Evolutionary conservation across 805 yeast genomes (phyloP), one percentile per base, ranked within the genome.

Genomic region (Candida silvicultrix): DNA sequence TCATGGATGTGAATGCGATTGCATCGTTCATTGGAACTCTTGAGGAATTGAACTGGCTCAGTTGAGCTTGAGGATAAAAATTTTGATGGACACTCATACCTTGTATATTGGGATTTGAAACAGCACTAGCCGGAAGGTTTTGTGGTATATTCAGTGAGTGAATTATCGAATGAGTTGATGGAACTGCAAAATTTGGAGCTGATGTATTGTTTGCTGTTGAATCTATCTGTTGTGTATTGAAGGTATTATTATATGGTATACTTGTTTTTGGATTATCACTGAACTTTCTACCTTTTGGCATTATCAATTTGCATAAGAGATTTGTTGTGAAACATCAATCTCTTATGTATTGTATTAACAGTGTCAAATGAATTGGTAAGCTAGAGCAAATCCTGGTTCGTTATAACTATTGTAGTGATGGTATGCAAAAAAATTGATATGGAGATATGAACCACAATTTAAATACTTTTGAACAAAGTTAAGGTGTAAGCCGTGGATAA

Each of bases 1-100:
- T 42, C 36, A 42, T 18, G 9, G 45, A 42, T 8, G 34, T 19
- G 10, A 42, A 32, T 1, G 45, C 45, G 18, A 42, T 37, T 8
- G 45, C 45, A 9, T 42, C 45, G 29, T 42, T 42, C 18, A 42
- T 23, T 3, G 37, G 41, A 19, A 42, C 14, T 7, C 21, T 25
- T 4, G 20, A n/a, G 16, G 22, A 19, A 16, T 21, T 37, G 28
- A 16, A 21, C 18, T 34, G 15, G 14, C 11, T 34, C 15, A 18
- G 18, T 34, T 34, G 21, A 15, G 37, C 4, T 34, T 31, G 18
- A 12, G 16, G 21, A 10, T 34, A 18, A 10, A n/a, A 32, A 19
- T 32, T 32, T 32, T 32, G 35, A 5, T 32, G 35, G 9, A 32
- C 35, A 32, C 35, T 32, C 35, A 32, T 32, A 28, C 12, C 12